phyloP scores from a whole-genome alignment of 2,329 filamentous ascomycete genomes.

The Aspergillus latus region DNA sequence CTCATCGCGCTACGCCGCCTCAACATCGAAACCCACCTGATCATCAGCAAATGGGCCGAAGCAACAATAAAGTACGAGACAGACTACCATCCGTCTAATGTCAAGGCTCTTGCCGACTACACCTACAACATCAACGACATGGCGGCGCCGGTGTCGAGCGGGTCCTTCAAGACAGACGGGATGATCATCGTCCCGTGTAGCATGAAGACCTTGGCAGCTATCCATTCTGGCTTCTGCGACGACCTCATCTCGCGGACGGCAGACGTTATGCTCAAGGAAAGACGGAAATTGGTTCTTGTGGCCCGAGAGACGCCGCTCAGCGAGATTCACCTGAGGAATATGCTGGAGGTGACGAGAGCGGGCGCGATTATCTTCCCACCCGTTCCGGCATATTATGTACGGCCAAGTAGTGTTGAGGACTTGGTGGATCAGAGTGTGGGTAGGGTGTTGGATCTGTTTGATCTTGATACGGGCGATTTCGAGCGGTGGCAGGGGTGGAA shows the following conservation, averaged over 20 bases:
- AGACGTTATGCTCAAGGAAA: constrained; percentile 50
- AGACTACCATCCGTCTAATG: constrained; percentile 30
- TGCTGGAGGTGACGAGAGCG: constrained; percentile 39
- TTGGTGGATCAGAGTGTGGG: constrained; percentile 50
- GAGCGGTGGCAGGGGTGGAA: neutral
- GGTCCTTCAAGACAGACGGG: constrained; percentile 45
- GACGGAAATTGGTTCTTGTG: constrained; percentile 41
- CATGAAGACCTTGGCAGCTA: constrained; percentile 50
- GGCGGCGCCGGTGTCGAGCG: constrained; percentile 47
- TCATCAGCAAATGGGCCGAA: constrained; percentile 52
- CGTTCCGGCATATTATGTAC: constrained; percentile 48
- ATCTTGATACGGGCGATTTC: constrained; percentile 23
- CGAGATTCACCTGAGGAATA: constrained; percentile 49
- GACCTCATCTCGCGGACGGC: constrained; percentile 50
- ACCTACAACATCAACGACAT: constrained; percentile 46
- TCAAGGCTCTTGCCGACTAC: constrained; percentile 42
- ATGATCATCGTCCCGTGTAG: constrained; percentile 53
- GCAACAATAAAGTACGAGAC: constrained; percentile 52
- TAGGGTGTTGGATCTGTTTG: constrained; percentile 49
- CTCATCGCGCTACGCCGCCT: constrained; percentile 44
- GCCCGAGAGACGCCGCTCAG: constrained; percentile 49
- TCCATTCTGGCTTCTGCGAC: constrained; percentile 44
- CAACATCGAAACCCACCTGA: constrained; percentile 49
- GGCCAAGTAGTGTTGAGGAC: constrained; percentile 41
- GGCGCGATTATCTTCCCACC: constrained; percentile 49